These are phyloP conservation scores for Parmales sp. DNA, from an alignment of 108 stramenopile species.

Conservation along the genomic window DNA sequence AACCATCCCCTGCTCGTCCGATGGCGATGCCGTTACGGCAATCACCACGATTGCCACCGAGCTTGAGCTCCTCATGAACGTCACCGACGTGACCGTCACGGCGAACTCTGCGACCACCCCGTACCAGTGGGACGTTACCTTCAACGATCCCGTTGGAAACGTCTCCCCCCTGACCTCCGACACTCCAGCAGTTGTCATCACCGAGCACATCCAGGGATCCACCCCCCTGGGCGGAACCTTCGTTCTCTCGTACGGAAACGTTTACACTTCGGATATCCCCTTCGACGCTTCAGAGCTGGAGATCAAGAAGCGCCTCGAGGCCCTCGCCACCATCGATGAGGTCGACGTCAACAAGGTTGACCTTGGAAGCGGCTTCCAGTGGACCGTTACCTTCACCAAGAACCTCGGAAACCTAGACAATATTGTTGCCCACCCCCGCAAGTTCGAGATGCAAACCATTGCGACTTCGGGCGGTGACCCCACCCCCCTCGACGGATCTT, in stretches of 20 bases:
- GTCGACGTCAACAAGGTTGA: conserved; percentile 39
- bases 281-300: conserved; percentile 51
- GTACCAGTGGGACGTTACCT: conserved; percentile 38
- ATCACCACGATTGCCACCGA: conserved; percentile 12
- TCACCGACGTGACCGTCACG: conserved; percentile 15
- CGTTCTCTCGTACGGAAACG: conserved; percentile 50
- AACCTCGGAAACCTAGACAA: conserved; percentile 56
- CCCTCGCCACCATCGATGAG: conserved; percentile 29
- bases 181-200: conserved; percentile 21
- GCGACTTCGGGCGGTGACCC: conserved; percentile 54
- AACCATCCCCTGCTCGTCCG: conserved; percentile 25
- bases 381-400: conserved; percentile 63
- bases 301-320: conserved; percentile 47
- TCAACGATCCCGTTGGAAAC: conserved; percentile 55
- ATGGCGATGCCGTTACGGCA: no score
- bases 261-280: conserved; percentile 42
- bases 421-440: conserved; percentile 34
- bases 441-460: conserved; percentile 48
- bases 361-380: conserved; percentile 45
- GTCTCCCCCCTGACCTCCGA: conserved; percentile 31
- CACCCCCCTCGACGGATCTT: conserved; percentile 61
- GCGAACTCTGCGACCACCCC: background rate
- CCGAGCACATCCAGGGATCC: conserved; percentile 35
- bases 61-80: conserved; percentile 24
- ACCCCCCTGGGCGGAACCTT: conserved; percentile 53